phyloP scores from a whole-genome alignment of 179 eudicot species.

The Heliamphora pulchella region DNA sequence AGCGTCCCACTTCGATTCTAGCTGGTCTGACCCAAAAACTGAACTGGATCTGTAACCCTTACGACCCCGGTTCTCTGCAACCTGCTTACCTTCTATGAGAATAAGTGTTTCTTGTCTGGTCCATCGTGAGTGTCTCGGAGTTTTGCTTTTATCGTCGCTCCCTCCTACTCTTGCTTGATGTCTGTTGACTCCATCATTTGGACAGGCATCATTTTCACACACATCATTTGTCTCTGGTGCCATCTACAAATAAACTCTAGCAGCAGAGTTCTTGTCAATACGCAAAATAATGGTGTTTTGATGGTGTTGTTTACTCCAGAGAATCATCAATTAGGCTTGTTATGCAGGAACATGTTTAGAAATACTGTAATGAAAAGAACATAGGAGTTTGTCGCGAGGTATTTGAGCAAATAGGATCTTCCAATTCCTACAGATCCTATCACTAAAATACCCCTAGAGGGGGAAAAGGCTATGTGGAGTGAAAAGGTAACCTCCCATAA shows the following conservation, averaged over 20 bases:
- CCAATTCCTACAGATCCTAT: too few species aligned
- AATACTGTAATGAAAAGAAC: too few species aligned
- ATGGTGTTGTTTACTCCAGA: background rate
- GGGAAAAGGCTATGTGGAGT: too few species aligned
- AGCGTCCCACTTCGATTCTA: slow-evolving; percentile 44
- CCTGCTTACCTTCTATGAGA: slow-evolving; percentile 38
- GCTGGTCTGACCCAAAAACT: slow-evolving; percentile 17
- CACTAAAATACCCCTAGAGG: too few species aligned
- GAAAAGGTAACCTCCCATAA: too few species aligned
- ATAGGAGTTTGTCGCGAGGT: too few species aligned
- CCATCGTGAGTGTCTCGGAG: slow-evolving; percentile 43
- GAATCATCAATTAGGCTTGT: background rate
- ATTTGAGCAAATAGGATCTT: too few species aligned
- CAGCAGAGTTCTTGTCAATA: background rate
- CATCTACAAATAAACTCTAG: slow-evolving; percentile 3
- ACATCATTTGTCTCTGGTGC: slow-evolving; percentile 14
- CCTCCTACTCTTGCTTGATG: slow-evolving; percentile 19
- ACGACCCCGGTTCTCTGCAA: slow-evolving; percentile 31
- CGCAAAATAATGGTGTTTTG: background rate
- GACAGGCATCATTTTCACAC: slow-evolving; percentile 7
- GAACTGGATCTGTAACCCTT: slow-evolving; percentile 29
- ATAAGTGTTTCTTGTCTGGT: slow-evolving; percentile 39
- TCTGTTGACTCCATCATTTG: slow-evolving; percentile 4
- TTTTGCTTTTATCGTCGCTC: slow-evolving; percentile 26
- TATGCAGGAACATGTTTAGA: too few species aligned